Conservation (phyloP, 192 early-diverging fungal species). For the Funneliformis mosseae region DNA sequence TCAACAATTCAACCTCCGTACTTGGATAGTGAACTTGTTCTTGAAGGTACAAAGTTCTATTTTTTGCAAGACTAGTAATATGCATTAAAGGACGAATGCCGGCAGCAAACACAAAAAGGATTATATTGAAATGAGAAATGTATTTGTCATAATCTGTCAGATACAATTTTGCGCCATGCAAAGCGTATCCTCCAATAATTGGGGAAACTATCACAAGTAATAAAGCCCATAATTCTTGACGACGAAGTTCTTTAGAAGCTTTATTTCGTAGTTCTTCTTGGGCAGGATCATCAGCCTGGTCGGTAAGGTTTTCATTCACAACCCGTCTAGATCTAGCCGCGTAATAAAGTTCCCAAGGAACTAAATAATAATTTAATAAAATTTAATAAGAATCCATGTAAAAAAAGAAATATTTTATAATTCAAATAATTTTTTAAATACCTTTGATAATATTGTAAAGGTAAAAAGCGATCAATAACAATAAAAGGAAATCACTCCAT, state of each 20-base stretch:
- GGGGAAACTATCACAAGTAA: slow-evolving; percentile 55
- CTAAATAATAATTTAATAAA: slow-evolving; percentile 38
- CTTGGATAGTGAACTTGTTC: slow-evolving; percentile 55
- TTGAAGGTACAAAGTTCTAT: slow-evolving; percentile 56
- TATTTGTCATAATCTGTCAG: slow-evolving; percentile 58
- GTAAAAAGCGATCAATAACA: slow-evolving; percentile 58
- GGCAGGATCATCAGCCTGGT: slow-evolving; percentile 35
- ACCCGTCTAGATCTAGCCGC: slow-evolving; percentile 52
- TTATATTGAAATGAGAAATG: slow-evolving; percentile 57
- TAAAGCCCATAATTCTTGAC: slow-evolving; percentile 53
- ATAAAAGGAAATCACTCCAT: slow-evolving; percentile 60
- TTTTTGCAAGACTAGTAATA: slow-evolving; percentile 49
- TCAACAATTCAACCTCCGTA: slow-evolving; percentile 50
- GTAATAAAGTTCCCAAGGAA: slow-evolving; percentile 63
- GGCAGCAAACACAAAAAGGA: slow-evolving; percentile 59
- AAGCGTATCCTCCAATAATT: slow-evolving; percentile 55
- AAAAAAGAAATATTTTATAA: not conserved
- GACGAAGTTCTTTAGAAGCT: slow-evolving; percentile 48
- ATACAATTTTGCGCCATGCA: slow-evolving; percentile 55
- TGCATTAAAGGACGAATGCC: slow-evolving; percentile 57
- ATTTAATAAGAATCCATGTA: not conserved
- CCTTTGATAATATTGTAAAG: slow-evolving; percentile 65
- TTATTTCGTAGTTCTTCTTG: slow-evolving; percentile 37
- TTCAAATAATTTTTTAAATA: slow-evolving; percentile 35
- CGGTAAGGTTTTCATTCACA: slow-evolving; percentile 38